phyloP scores from a whole-genome alignment of 2,329 filamentous ascomycete genomes.

The Ceratocystis harringtonii region DNA sequence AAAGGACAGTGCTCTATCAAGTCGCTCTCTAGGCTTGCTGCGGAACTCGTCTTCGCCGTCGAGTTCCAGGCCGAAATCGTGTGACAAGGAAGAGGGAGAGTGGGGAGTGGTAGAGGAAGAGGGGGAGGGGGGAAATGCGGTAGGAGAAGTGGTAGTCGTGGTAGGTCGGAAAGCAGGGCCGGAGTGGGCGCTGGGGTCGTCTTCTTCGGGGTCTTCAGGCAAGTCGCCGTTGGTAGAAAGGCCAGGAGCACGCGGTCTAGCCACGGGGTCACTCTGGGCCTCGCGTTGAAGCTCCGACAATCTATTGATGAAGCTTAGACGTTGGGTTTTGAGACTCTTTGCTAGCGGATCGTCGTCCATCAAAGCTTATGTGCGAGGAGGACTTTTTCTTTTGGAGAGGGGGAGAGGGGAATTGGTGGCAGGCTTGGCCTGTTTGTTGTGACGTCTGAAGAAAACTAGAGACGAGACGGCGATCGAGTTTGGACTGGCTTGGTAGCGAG shows the following conservation, averaged over 20 bases:
- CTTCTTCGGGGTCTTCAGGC: slow-evolving; percentile 10
- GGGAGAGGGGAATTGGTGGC: neutral
- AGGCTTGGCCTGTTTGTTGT: neutral
- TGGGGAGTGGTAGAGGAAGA: neutral
- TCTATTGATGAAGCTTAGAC: slow-evolving; percentile 16
- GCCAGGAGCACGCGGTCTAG: neutral
- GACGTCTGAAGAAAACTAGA: neutral
- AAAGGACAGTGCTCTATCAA: slow-evolving; percentile 14
- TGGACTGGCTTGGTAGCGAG: neutral
- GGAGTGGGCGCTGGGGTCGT: slow-evolving; percentile 1
- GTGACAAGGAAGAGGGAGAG: neutral
- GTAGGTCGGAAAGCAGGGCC: neutral
- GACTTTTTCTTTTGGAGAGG: neutral
- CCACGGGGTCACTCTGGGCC: slow-evolving; percentile 12
- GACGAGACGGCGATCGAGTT: neutral
- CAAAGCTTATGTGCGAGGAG: slow-evolving; percentile 5
- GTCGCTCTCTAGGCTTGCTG: slow-evolving; percentile 11
- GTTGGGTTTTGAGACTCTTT: slow-evolving; percentile 17
- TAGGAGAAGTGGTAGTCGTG: neutral
- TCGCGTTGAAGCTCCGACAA: slow-evolving; percentile 16
- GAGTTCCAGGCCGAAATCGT: neutral
- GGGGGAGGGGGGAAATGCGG: neutral
- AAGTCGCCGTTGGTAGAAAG: neutral
- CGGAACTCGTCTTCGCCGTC: slow-evolving; percentile 13
- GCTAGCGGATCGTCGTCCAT: slow-evolving; percentile 17